Evolutionary conservation across 768 basidiomycete species (phyloP).

Genomic region (Trametes cingulata): DNA sequence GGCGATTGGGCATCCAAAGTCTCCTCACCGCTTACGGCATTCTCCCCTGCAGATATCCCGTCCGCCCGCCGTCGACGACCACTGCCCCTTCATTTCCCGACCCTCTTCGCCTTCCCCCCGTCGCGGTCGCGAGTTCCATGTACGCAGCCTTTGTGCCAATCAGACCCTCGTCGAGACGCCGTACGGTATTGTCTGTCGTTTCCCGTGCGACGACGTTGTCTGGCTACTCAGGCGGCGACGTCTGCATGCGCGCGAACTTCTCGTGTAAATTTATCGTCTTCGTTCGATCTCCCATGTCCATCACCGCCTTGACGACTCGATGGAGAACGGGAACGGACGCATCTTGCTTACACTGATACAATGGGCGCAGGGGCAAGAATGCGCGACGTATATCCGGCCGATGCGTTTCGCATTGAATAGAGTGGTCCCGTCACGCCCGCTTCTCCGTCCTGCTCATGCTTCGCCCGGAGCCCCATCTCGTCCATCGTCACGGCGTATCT

Average conservation of each 20-base stretch:
- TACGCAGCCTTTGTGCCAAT: neutral
- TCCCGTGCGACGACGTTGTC: neutral
- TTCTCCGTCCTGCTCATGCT: neutral
- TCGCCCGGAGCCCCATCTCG: no score
- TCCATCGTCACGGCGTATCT: no score
- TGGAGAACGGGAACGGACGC: no score
- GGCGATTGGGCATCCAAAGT: neutral
- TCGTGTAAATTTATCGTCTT: neutral
- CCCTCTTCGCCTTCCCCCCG: conserved; percentile 1
- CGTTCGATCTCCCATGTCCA: neutral
- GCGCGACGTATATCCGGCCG: conserved; percentile 21
- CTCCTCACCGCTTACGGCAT: neutral
- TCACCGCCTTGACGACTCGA: neutral
- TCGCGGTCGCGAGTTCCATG: neutral
- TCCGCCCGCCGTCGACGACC: neutral
- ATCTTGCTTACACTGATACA: neutral
- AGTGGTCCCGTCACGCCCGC: neutral
- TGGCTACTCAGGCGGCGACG: neutral
- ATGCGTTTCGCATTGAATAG: neutral
- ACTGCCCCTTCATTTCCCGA: conserved; percentile 2
- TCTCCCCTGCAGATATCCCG: neutral
- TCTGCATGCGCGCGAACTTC: neutral
- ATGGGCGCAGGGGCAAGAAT: conserved; percentile 4
- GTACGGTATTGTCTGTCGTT: neutral
- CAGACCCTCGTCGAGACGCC: neutral